Conservation (phyloP, 805 yeast species). For the Yamadazyma paraphyllophila region DNA sequence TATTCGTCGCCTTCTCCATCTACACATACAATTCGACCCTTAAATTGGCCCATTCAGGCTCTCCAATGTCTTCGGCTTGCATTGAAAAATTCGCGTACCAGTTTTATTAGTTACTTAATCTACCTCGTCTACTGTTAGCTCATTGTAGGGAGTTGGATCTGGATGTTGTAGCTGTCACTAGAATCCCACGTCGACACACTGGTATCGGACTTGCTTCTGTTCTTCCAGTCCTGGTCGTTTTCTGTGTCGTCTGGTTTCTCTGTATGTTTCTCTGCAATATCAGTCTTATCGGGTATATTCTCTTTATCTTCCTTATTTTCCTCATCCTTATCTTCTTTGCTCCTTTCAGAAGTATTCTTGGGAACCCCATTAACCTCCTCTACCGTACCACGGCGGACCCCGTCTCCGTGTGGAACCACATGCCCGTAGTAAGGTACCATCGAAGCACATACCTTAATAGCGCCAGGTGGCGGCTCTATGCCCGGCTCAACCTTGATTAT, state of each 20-base stretch:
- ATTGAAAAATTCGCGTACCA: not conserved
- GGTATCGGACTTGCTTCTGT: not conserved
- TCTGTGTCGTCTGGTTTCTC: no score
- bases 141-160: conserved; percentile 24
- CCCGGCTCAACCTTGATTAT: conserved; percentile 25
- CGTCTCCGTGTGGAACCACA: no score
- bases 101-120: not conserved
- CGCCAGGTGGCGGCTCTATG: conserved; percentile 26
- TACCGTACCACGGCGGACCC: no score
- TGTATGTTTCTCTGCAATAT: not conserved
- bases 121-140: not conserved
- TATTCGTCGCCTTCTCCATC: not conserved
- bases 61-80: not conserved
- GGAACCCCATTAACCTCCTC: no score
- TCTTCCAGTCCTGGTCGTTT: not conserved
- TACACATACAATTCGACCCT: conserved; percentile 10
- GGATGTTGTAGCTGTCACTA: conserved; percentile 23
- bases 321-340: no score
- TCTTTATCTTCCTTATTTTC: no score
- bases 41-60: conserved; percentile 8
- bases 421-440: not conserved
- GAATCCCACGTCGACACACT: conserved; percentile 16
- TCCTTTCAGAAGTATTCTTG: no score
- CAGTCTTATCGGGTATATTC: no score
- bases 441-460: conserved; percentile 14